Evolutionary conservation across 2,329 filamentous ascomycete genomes (phyloP).

Genomic region (Fusarium circinatum): DNA sequence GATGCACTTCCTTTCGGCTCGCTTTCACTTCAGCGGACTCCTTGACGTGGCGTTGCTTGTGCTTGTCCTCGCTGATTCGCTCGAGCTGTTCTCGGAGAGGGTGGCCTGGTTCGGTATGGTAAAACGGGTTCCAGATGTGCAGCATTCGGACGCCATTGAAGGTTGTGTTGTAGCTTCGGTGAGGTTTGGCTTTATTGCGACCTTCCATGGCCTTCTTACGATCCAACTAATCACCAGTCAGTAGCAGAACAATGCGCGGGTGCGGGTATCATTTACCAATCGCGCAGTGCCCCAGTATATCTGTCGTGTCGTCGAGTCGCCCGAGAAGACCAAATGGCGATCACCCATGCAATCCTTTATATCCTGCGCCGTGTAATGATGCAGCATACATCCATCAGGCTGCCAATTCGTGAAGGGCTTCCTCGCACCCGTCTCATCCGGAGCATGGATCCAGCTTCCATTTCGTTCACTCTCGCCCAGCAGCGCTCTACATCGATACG

Average conservation of each 20-base stretch:
- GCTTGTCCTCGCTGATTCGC: constrained; percentile 35
- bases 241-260: not conserved
- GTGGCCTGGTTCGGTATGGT: constrained; percentile 55
- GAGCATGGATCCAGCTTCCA: constrained; percentile 60
- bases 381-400: constrained; percentile 67
- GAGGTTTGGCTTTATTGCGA: constrained; percentile 8
- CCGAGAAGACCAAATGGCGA: constrained; percentile 66
- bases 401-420: constrained; percentile 63
- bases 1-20: constrained; percentile 10
- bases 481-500: constrained; percentile 64
- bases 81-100: constrained; percentile 38
- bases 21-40: not conserved
- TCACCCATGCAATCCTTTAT: constrained; percentile 62
- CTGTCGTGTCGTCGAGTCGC: constrained; percentile 69
- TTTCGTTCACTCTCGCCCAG: constrained; percentile 44
- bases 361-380: constrained; percentile 63
- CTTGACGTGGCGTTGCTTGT: not conserved
- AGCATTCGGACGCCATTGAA: constrained; percentile 59
- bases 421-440: constrained; percentile 42
- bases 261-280: constrained; percentile 34
- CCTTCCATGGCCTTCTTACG: constrained; percentile 27
- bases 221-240: constrained; percentile 33
- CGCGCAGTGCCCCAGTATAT: constrained; percentile 64
- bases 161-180: constrained; percentile 49
- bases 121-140: constrained; percentile 72